phyloP scores from a whole-genome alignment of 352 stramenopile genomes.

The Globisporangium uncinulatum region DNA sequence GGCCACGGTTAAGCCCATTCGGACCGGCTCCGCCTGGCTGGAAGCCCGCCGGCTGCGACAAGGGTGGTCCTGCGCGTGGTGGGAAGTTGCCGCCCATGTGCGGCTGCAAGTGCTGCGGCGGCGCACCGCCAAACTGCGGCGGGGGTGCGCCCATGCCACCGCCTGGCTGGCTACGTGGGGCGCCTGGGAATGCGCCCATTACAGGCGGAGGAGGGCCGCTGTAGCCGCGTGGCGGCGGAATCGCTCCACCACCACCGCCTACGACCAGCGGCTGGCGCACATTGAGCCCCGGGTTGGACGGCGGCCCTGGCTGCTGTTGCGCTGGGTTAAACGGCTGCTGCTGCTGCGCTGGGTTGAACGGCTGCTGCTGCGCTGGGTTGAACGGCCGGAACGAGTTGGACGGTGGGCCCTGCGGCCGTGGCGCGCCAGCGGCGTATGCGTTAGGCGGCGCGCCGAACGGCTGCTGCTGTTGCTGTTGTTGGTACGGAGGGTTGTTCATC shows the following conservation, averaged over 20 bases:
- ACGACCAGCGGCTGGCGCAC: neutral
- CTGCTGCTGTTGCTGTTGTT: slow-evolving; percentile 10
- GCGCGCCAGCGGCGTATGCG: slow-evolving; percentile 9
- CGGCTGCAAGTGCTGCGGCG: slow-evolving; percentile 5
- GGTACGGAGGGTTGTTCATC: slow-evolving; percentile 35
- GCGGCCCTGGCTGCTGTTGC: slow-evolving; percentile 20
- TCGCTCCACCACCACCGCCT: too few relatives aligned
- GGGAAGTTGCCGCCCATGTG: slow-evolving; percentile 8
- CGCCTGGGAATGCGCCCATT: slow-evolving; percentile 11
- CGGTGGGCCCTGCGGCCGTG: slow-evolving; percentile 27
- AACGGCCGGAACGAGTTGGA: slow-evolving; percentile 56
- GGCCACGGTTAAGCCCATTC: slow-evolving; percentile 6
- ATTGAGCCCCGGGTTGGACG: slow-evolving; percentile 5
- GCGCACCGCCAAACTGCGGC: slow-evolving; percentile 14
- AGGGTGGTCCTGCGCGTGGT: slow-evolving; percentile 12
- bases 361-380: slow-evolving; percentile 36
- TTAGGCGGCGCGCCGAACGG: slow-evolving; percentile 42
- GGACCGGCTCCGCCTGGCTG: slow-evolving; percentile 5
- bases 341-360: slow-evolving; percentile 19
- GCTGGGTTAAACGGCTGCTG: slow-evolving; percentile 28
- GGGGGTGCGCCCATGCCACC: slow-evolving; percentile 1
- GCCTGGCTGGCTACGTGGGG: slow-evolving; percentile 17
- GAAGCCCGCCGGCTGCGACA: slow-evolving; percentile 17
- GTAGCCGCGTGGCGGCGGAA: slow-evolving; percentile 12
- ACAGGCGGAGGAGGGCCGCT: slow-evolving; percentile 20